Conservation (phyloP, 192 early-diverging fungal genomes). For the Thamnidium elegans region DNA sequence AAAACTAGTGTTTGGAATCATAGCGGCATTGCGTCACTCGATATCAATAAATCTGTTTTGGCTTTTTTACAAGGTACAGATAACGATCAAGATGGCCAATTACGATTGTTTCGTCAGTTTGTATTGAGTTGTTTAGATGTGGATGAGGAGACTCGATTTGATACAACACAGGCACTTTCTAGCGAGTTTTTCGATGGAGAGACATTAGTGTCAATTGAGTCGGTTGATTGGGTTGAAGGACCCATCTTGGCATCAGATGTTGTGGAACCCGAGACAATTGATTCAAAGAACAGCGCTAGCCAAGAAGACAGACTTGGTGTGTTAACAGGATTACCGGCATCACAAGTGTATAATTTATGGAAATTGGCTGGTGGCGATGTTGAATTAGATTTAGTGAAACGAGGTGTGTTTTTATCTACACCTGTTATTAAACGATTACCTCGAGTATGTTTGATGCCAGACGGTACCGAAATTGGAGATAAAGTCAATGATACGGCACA, state of each 20-base stretch:
- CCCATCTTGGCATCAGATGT: constrained; percentile 44
- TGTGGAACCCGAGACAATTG: constrained; percentile 38
- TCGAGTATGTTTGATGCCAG: constrained; percentile 36
- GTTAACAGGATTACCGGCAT: constrained; percentile 43
- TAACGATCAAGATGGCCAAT: constrained; percentile 9
- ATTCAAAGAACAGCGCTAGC: constrained; percentile 12
- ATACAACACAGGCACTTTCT: constrained; percentile 33
- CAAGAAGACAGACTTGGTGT: not conserved
- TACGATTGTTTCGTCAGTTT: constrained; percentile 24
- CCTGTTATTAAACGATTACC: constrained; percentile 58
- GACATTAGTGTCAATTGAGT: not conserved
- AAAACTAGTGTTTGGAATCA: constrained; percentile 36
- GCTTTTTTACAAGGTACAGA: constrained; percentile 37
- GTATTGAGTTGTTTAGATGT: constrained; percentile 30
- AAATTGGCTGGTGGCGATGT: constrained; percentile 64
- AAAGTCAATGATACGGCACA: constrained; percentile 40
- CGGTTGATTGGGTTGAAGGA: constrained; percentile 26
- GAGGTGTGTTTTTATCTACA: constrained; percentile 44
- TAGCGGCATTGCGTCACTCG: constrained; percentile 30
- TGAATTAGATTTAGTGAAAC: constrained; percentile 50
- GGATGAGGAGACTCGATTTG: constrained; percentile 19
- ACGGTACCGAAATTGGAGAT: constrained; percentile 38
- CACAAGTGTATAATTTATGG: constrained; percentile 62
- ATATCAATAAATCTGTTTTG: constrained; percentile 44
- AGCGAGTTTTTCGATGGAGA: constrained; percentile 25